phyloP scores from a whole-genome alignment of 2,329 filamentous ascomycete genomes.

The Byssothecium circinans region DNA sequence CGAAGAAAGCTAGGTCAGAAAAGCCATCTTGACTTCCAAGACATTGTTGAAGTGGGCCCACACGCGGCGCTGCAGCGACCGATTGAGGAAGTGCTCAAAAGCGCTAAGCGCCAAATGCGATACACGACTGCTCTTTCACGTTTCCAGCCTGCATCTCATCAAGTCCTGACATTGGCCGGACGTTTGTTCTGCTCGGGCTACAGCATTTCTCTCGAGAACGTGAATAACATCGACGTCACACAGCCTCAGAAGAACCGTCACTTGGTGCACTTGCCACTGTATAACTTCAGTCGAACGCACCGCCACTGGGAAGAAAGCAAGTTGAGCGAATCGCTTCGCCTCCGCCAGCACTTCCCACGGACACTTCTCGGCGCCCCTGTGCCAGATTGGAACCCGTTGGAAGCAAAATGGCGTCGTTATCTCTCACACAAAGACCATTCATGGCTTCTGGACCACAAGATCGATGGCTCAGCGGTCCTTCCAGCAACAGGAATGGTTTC shows the following conservation, averaged over 20 bases:
- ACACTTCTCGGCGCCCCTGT: constrained; percentile 13
- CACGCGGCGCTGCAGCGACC: constrained; percentile 6
- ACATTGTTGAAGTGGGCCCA: constrained; percentile 14
- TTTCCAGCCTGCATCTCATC: neutral
- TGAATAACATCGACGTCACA: neutral
- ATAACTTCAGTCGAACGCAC: constrained; percentile 27
- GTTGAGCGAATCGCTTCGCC: neutral
- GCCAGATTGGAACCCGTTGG: constrained; percentile 25
- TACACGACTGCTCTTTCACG: constrained; percentile 27
- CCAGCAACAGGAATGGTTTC: neutral
- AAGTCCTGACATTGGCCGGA: neutral
- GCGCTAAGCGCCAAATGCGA: neutral
- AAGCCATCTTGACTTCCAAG: neutral
- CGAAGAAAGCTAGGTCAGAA: neutral
- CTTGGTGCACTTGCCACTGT: constrained; percentile 3
- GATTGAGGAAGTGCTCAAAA: neutral
- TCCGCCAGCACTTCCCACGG: neutral
- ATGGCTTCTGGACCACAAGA: constrained; percentile 27
- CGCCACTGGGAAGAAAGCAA: constrained; percentile 24
- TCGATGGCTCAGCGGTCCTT: constrained; percentile 15
- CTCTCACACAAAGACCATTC: constrained; percentile 23
- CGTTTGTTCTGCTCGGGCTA: constrained; percentile 21
- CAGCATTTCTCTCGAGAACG: neutral
- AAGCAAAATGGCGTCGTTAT: constrained; percentile 8
- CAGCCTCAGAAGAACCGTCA: neutral